A percentile compares a stretch with the other conserved stretches of the same genome.
These are phyloP conservation scores for Saccharomycopsis synnaedendra DNA, from an alignment of 805 yeast species.

Conservation along the genomic window DNA sequence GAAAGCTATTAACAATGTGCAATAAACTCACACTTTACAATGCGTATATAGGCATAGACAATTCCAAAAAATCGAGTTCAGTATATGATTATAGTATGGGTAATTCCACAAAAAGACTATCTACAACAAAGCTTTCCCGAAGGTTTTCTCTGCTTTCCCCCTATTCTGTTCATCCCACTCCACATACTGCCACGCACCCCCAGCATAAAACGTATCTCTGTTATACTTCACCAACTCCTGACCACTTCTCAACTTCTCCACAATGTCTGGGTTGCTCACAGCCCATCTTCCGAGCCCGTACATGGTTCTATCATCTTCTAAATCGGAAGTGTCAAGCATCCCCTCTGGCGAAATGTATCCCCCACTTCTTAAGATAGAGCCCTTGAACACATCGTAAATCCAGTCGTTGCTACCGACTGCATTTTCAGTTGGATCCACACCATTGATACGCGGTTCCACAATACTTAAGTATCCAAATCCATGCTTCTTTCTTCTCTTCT, in stretches of 20 bases:
- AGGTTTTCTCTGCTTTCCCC: too few species aligned
- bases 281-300: slow-evolving; percentile 14
- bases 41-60: too few species aligned
- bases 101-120: too few species aligned
- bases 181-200: too few species aligned
- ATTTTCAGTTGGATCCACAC: slow-evolving; percentile 20
- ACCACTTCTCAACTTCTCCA: slow-evolving; percentile 25
- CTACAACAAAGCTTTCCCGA: too few species aligned
- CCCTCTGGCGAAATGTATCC: slow-evolving; percentile 20
- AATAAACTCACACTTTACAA: too few species aligned
- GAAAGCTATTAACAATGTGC: too few species aligned
- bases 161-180: too few species aligned
- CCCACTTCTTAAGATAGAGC: slow-evolving; percentile 32
- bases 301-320: neutral
- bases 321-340: neutral
- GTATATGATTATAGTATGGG: too few species aligned
- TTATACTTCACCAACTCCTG: slow-evolving; percentile 25
- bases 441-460: slow-evolving; percentile 18
- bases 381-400: slow-evolving; percentile 33
- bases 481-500: slow-evolving; percentile 9
- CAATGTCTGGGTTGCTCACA: slow-evolving; percentile 31
- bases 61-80: too few species aligned
- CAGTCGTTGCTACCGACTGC: slow-evolving; percentile 26
- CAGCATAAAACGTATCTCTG: slow-evolving; percentile 29
- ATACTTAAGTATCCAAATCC: slow-evolving; percentile 17